Conservation (phyloP, 176 grass and related monocot species). For the Zizania latifolia region DNA sequence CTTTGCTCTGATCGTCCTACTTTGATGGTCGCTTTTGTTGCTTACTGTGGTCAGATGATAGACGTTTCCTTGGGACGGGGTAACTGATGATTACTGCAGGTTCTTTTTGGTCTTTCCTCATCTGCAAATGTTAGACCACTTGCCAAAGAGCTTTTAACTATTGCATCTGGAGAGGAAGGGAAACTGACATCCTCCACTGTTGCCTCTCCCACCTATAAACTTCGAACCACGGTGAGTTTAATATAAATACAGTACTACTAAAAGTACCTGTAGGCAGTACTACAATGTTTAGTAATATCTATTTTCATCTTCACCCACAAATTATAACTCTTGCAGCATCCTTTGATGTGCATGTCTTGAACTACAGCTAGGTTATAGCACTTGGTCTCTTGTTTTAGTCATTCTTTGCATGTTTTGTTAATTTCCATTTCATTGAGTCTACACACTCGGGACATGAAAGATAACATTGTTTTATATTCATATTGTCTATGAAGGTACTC, state of each 20-base stretch:
- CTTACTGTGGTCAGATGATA: conserved; percentile 2
- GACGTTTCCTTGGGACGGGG: background rate
- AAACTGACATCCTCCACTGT: conserved; percentile 49
- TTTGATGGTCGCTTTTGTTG: background rate
- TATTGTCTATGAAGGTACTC: conserved; percentile 58
- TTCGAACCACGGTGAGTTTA: conserved; percentile 78
- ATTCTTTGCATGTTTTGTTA: conserved; percentile 23
- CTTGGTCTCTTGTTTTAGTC: background rate
- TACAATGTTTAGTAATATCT: background rate
- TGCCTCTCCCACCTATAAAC: conserved; percentile 62
- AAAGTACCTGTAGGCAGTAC: background rate
- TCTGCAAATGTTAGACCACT: conserved; percentile 48
- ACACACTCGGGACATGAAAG: background rate
- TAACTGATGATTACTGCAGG: conserved; percentile 38
- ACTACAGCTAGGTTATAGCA: background rate
- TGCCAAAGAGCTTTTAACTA: conserved; percentile 59
- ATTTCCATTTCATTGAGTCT: conserved; percentile 16
- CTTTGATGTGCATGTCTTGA: background rate
- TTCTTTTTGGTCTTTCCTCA: conserved; percentile 76
- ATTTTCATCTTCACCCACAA: background rate
- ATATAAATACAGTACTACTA: conserved; percentile 4
- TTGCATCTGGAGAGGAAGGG: conserved; percentile 40
- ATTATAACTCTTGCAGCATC: background rate
- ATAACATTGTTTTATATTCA: conserved; percentile 7
- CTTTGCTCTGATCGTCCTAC: conserved; percentile 3